Conservation (phyloP, 768 basidiomycete genomes). For the Rhizopogon salebrosus region DNA sequence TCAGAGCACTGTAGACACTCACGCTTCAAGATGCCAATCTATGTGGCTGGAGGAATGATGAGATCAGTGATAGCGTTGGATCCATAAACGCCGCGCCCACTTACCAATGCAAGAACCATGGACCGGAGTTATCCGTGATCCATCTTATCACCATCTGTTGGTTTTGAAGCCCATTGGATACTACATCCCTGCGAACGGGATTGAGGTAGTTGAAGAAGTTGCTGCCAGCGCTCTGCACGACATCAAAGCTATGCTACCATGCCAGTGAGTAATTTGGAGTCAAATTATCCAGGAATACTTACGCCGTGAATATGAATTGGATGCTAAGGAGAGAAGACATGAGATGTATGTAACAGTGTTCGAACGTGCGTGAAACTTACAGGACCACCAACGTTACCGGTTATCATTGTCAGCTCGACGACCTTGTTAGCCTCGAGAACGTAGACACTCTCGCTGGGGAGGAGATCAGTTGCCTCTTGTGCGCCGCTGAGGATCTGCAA, state of each 20-base stretch:
- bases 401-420: conserved; percentile 19
- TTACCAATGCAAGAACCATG: conserved; percentile 47
- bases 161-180: conserved; percentile 11
- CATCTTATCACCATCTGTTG: conserved; percentile 45
- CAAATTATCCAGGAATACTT: background rate
- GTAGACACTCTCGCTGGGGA: conserved; percentile 21
- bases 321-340: conserved; percentile 13
- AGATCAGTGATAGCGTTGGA: background rate
- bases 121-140: conserved; percentile 46
- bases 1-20: conserved; percentile 7
- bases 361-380: conserved; percentile 11
- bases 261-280: background rate
- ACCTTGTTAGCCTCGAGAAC: conserved; percentile 22
- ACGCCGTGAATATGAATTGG: conserved; percentile 27
- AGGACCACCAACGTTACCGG: conserved; percentile 8
- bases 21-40: conserved; percentile 46
- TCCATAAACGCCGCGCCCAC: background rate
- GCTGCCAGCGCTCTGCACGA: conserved; percentile 20
- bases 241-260: conserved; percentile 21
- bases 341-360: background rate
- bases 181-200: conserved; percentile 20
- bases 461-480: conserved; percentile 22
- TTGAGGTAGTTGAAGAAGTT: conserved; percentile 21
- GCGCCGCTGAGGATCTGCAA: conserved; percentile 41
- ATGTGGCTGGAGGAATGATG: conserved; percentile 34